phyloP scores from a whole-genome alignment of 2,329 filamentous ascomycete genomes.

The Mariannaea elegans region DNA sequence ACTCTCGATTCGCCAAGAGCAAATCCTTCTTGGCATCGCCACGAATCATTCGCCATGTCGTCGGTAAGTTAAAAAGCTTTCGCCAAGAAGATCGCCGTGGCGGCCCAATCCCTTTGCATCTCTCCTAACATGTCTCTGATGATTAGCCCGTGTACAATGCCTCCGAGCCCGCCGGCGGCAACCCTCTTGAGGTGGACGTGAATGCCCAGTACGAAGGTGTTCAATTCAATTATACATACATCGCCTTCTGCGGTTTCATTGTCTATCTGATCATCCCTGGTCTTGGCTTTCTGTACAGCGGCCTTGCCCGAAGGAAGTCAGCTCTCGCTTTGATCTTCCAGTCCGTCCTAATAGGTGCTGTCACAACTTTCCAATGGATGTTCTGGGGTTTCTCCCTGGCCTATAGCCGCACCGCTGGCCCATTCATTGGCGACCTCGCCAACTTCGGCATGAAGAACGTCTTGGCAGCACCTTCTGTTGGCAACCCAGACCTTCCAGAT shows the following conservation, averaged over 20 bases:
- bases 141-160: conserved; percentile 20
- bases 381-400: conserved; percentile 57
- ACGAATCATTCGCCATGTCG: conserved; percentile 6
- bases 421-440: conserved; percentile 46
- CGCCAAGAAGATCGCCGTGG: not conserved
- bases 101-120: not conserved
- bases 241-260: conserved; percentile 27
- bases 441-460: conserved; percentile 46
- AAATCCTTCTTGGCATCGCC: not conserved
- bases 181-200: conserved; percentile 23
- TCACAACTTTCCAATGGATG: conserved; percentile 56
- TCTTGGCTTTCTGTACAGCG: conserved; percentile 48
- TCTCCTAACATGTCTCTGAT: not conserved
- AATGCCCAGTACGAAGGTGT: conserved; percentile 24
- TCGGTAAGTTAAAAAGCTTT: conserved; percentile 1
- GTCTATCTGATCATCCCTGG: conserved; percentile 27
- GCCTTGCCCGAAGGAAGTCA: conserved; percentile 48
- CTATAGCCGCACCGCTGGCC: conserved; percentile 43
- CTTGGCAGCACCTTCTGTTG: conserved; percentile 44
- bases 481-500: conserved; percentile 46
- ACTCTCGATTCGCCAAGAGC: not conserved
- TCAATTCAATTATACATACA: conserved; percentile 26
- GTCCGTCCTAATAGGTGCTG: conserved; percentile 54
- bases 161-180: conserved; percentile 23
- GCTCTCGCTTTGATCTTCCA: conserved; percentile 56